A percentile compares a stretch with the other conserved stretches of the same genome.
phyloP scores from a whole-genome alignment of 2,329 filamentous ascomycete species.

The Aspergillus neoniger region DNA sequence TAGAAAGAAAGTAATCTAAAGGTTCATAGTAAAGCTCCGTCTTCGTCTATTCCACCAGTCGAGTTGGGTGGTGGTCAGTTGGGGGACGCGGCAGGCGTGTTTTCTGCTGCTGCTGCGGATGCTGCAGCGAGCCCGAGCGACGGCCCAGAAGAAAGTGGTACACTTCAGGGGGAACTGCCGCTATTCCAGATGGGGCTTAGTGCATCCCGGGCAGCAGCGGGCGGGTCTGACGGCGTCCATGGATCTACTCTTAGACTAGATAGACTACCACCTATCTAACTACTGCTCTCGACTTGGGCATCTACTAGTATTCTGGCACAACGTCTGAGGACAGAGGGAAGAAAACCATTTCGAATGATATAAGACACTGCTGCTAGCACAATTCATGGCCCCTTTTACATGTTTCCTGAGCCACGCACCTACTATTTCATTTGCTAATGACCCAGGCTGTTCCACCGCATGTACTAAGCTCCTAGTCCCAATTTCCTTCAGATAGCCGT shows the following conservation, averaged over 20 bases:
- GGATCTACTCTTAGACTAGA: not conserved
- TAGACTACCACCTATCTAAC: not conserved
- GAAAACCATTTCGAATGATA: too few species aligned
- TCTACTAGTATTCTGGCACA: not conserved
- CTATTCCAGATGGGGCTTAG: not conserved
- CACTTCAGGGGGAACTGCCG: not conserved
- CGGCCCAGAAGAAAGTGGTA: not conserved
- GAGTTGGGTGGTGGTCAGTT: not conserved
- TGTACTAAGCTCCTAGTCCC: not conserved
- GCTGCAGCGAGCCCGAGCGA: not conserved
- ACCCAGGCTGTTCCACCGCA: not conserved
- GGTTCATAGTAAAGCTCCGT: not conserved
- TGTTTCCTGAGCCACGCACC: not conserved
- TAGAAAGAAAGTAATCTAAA: not conserved
- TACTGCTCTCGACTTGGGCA: not conserved
- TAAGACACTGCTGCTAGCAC: too few species aligned
- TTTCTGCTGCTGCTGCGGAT: not conserved
- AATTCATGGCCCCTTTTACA: not conserved
- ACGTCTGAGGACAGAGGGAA: too few species aligned
- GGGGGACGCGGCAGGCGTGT: slow-evolving; percentile 1
- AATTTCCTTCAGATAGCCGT: slow-evolving; percentile 30
- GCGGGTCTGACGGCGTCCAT: not conserved
- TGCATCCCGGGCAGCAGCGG: not conserved
- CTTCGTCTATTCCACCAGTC: not conserved
- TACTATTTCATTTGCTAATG: not conserved